These are phyloP conservation scores for Xeromyces bisporus DNA, from an alignment of 495 filamentous ascomycete species.

Conservation along the genomic window DNA sequence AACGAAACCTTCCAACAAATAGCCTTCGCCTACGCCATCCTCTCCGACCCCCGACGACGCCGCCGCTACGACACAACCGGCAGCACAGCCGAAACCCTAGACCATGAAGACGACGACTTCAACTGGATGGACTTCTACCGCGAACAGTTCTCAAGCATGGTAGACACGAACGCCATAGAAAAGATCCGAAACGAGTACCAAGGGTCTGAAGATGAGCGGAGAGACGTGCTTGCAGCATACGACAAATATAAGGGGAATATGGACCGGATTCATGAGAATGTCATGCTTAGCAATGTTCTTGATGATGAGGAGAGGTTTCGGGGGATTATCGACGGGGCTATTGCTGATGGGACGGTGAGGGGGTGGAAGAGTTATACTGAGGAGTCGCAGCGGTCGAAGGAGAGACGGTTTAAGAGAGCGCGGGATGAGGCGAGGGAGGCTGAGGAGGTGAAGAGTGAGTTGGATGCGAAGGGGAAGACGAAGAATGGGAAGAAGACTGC, in stretches of 20 bases:
- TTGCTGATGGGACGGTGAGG: constrained; percentile 46
- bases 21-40: constrained; percentile 83
- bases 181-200: constrained; percentile 64
- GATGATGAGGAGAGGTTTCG: constrained; percentile 81
- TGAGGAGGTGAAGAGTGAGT: constrained; percentile 49
- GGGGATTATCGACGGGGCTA: constrained; percentile 63
- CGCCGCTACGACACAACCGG: constrained; percentile 79
- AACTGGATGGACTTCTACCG: constrained; percentile 81
- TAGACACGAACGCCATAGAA: constrained; percentile 52
- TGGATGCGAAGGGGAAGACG: constrained; percentile 38
- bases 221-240: constrained; percentile 63
- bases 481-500: constrained; percentile 13
- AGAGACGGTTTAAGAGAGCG: constrained; percentile 45
- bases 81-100: constrained; percentile 61
- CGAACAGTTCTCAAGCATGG: constrained; percentile 54
- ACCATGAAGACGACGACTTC: constrained; percentile 58
- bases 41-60: constrained; percentile 63
- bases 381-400: constrained; percentile 47
- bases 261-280: constrained; percentile 53
- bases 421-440: constrained; percentile 55
- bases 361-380: constrained; percentile 49
- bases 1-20: constrained; percentile 71
- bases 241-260: constrained; percentile 51
- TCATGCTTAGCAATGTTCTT: constrained; percentile 71
- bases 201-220: constrained; percentile 66